Base-by-base conservation (phyloP, 2,329 filamentous ascomycete species). In the Hypoxylon sp. region DNA sequence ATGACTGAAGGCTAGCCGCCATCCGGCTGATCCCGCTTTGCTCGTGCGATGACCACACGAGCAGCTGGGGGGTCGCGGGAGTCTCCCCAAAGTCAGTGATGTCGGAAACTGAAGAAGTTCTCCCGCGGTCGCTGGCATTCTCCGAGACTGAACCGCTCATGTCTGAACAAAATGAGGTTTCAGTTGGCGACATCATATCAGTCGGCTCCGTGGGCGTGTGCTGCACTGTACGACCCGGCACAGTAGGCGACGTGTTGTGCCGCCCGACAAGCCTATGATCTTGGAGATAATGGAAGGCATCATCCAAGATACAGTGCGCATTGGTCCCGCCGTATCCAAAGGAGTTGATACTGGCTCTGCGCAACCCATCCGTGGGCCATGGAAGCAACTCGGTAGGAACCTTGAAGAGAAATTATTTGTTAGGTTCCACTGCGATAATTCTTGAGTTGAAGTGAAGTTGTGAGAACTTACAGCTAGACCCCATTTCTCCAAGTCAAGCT, bases 291-390 rank as follows among this genome's bases (percentile, higher is more conserved):
- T 73, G 57, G 51, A 72, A 72, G 27, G 74, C 75, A 61, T 76
- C 75, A 50, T 79, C 76, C 30, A 79, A 48, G 52, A 78, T 75
- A 45, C 73, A 72, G 60, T 80, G 77, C 12, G 71, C 75, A 46
- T 80, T 80, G 16, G 76, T 75, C 30, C 78, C 78, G 52, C 78
- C 78, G 63, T 73, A 79, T 14, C 78, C 78, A 48, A 79, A 80
- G 5, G 71, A 74, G 66, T 78, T 79, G 41, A 80, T 72, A 65
- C 72, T 75, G 7, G 71, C 76, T 46, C 78, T 71, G 16, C 75
- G 75, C 8, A 76, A 53, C 19, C 72, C 73, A 39, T 73, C 55
- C 1, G 64, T 72, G 6, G 73, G 72, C 74, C 74, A 75, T 29
- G 71, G 69, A 27, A 72, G 61, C 23, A 74, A 60, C 45, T 73